Percentiles rank a stretch among this genome's conserved stretches.
phyloP scores from a whole-genome alignment of 1,139 yeast genomes.

The Taphrina sp. region DNA sequence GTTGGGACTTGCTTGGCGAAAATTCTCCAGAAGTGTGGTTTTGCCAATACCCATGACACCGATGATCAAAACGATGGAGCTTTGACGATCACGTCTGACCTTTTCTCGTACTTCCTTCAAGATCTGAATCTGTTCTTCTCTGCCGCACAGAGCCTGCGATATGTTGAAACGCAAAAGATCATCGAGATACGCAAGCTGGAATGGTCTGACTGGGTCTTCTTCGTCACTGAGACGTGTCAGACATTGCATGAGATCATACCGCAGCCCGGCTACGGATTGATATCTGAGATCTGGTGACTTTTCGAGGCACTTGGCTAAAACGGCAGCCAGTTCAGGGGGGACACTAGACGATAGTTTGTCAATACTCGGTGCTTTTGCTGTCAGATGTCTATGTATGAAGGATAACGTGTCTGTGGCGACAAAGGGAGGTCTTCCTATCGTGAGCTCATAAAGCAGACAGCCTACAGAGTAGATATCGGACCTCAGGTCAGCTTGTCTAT shows the following conservation, averaged over 20 bases:
- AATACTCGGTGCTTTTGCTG: background rate
- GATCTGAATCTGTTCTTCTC: constrained; percentile 6
- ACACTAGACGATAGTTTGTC: background rate
- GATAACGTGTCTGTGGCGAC: constrained; percentile 7
- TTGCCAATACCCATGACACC: constrained; percentile 20
- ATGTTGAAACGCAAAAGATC: constrained; percentile 8
- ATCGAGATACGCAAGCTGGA: constrained; percentile 7
- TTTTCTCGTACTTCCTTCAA: too few relatives aligned
- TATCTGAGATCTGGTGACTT: constrained; percentile 17
- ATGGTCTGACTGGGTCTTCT: background rate
- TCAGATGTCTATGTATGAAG: constrained; percentile 14
- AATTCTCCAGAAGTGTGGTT: constrained; percentile 1
- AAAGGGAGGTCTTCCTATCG: constrained; percentile 16
- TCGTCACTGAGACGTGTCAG: background rate
- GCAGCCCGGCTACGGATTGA: constrained; percentile 7
- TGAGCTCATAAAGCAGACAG: constrained; percentile 5
- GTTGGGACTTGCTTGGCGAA: background rate
- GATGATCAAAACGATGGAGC: background rate
- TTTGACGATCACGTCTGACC: too few relatives aligned
- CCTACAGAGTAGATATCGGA: constrained; percentile 21
- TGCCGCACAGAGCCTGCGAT: constrained; percentile 1
- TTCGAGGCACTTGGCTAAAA: constrained; percentile 5
- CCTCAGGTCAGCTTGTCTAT: constrained; percentile 8
- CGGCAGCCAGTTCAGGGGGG: constrained; percentile 5
- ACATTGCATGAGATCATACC: constrained; percentile 10